Conservation (phyloP, 1,284 basidiomycete genomes). For the Pyrrhoderma lamaoense region DNA sequence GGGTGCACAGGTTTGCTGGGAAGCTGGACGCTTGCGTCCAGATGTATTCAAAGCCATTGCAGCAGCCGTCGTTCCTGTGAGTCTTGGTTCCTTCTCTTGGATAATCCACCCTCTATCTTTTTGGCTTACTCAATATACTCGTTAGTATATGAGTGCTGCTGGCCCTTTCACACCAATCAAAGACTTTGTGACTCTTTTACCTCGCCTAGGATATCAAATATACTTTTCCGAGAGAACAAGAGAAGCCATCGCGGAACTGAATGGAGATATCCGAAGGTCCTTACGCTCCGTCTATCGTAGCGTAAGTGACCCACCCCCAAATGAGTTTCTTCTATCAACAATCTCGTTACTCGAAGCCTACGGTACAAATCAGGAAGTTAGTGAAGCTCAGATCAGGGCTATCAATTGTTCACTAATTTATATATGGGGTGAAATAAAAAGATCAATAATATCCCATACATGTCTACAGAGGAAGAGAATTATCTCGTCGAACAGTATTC, state of each 20-base stretch:
- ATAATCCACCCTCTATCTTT: slow-evolving; percentile 4
- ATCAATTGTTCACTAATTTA: no score
- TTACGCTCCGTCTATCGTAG: slow-evolving; percentile 48
- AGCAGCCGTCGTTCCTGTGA: slow-evolving; percentile 52
- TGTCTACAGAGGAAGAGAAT: slow-evolving; percentile 51
- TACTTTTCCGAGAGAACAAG: slow-evolving; percentile 48
- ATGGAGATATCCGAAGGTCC: slow-evolving; percentile 45
- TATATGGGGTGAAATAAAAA: slow-evolving; percentile 22
- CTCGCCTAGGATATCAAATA: slow-evolving; percentile 52
- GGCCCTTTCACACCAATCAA: slow-evolving; percentile 41
- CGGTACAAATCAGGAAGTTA: slow-evolving; percentile 34
- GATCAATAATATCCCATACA: slow-evolving; percentile 55
- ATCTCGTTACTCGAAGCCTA: slow-evolving; percentile 47
- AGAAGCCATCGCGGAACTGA: slow-evolving; percentile 44
- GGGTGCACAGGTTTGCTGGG: slow-evolving; percentile 60
- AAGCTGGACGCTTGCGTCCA: slow-evolving; percentile 55
- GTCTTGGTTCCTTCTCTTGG: slow-evolving; percentile 19
- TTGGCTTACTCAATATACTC: not conserved
- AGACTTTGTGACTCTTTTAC: slow-evolving; percentile 35
- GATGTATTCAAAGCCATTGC: slow-evolving; percentile 55
- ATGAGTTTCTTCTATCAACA: slow-evolving; percentile 41
- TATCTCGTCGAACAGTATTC: slow-evolving; percentile 57
- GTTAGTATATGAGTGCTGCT: slow-evolving; percentile 46
- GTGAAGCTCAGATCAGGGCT: not conserved
- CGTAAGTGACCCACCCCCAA: slow-evolving; percentile 46